Percentiles rank a stretch among this genome's conserved stretches.
Conservation (phyloP, 2,329 filamentous ascomycete genomes). For the Ploettnerulaceae sp. region DNA sequence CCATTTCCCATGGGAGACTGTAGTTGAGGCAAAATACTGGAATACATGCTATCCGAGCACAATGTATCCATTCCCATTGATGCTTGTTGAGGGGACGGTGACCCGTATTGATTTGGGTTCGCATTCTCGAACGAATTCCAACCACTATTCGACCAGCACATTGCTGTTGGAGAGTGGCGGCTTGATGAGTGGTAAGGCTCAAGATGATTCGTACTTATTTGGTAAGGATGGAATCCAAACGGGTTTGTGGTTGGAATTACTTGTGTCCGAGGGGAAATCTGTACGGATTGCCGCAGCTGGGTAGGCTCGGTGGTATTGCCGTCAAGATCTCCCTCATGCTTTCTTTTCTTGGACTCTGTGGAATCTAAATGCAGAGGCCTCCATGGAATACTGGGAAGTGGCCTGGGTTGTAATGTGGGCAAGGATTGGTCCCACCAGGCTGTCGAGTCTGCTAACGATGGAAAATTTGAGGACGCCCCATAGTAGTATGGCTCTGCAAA, state of each 20-base stretch:
- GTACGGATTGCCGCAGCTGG: slow-evolving; percentile 10
- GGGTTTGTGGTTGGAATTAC: background rate
- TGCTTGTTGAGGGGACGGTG: background rate
- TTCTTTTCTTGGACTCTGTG: slow-evolving; percentile 13
- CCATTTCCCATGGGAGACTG: background rate
- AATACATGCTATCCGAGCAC: background rate
- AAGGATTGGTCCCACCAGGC: slow-evolving; percentile 14
- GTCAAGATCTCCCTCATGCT: slow-evolving; percentile 6
- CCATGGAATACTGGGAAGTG: slow-evolving; percentile 8
- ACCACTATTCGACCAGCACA: slow-evolving; percentile 3
- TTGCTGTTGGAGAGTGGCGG: background rate
- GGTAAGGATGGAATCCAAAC: background rate
- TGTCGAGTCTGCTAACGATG: slow-evolving; percentile 3
- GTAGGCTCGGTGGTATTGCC: background rate
- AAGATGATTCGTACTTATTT: background rate
- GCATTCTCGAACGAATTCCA: slow-evolving; percentile 1
- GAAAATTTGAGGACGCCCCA: slow-evolving; percentile 1
- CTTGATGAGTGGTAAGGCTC: background rate
- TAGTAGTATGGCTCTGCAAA: slow-evolving; percentile 3
- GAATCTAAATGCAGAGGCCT: slow-evolving; percentile 6
- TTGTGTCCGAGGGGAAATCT: slow-evolving; percentile 14
- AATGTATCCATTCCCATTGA: background rate
- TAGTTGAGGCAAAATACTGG: background rate
- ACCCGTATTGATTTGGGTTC: background rate
- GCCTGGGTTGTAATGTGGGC: slow-evolving; percentile 7